Evolutionary conservation across 164 flowering plant genomes (phyloP).

Genomic region (Vitis vinifera): ASM3070453v1 NC_081811.1:22538001-22538500

Average conservation of each 20-base stretch:
- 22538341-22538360: slow-evolving; percentile 19
- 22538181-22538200: slow-evolving; percentile 5
- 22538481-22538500: not conserved
- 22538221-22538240: slow-evolving; percentile 18
- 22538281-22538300: slow-evolving; percentile 34
- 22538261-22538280: slow-evolving; percentile 21
- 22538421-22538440: not conserved
- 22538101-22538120: slow-evolving; percentile 33
- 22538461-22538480: not conserved
- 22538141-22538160: slow-evolving; percentile 22
- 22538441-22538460: not conserved
- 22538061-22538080: slow-evolving; percentile 28
- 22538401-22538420: slow-evolving; percentile 6
- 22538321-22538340: slow-evolving; percentile 29
- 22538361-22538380: slow-evolving; percentile 20
- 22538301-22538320: slow-evolving; percentile 10
- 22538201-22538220: slow-evolving; percentile 3
- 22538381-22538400: not conserved
- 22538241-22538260: slow-evolving; percentile 8
- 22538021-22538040: not conserved
- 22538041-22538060: not conserved
- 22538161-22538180: slow-evolving; percentile 29
- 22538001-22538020: too few relatives aligned
- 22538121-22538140: slow-evolving; percentile 9
- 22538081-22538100: slow-evolving; percentile 32